A percentile compares a stretch with the other conserved stretches of the same genome.
Evolutionary conservation across 495 filamentous ascomycete genomes (phyloP).

Genomic region (Sabuloglossum arenarium): DNA sequence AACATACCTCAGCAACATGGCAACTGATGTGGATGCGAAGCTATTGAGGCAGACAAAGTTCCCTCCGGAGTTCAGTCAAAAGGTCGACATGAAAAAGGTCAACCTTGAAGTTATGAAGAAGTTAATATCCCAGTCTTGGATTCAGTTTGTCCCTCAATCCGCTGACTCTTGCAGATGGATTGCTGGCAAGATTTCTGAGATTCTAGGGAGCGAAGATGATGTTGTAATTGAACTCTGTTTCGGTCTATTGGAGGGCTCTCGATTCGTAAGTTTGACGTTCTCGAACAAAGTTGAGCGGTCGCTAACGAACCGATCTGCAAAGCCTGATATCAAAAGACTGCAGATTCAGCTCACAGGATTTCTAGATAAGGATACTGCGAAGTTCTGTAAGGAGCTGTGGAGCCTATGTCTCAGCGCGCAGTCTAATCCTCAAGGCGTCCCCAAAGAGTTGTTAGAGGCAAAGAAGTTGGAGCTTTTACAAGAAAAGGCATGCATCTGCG

Average conservation of each 20-base stretch:
- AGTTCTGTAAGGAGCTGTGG: conserved; percentile 92
- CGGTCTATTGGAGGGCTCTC: conserved; percentile 60
- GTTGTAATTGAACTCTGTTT: conserved; percentile 87
- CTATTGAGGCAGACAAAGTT: conserved; percentile 80
- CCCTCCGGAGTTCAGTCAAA: conserved; percentile 77
- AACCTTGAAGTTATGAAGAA: conserved; percentile 96
- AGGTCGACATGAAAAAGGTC: conserved; percentile 94
- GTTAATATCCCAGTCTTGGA: conserved; percentile 25
- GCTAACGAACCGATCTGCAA: conserved; percentile 1
- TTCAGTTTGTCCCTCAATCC: not conserved
- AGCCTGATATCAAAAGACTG: conserved; percentile 90
- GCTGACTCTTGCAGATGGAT: conserved; percentile 53
- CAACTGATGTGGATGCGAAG: conserved; percentile 57
- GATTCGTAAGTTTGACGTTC: conserved; percentile 41
- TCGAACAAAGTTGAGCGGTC: not conserved
- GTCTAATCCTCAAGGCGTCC: conserved; percentile 68
- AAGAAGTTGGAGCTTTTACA: conserved; percentile 90
- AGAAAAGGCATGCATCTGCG: conserved; percentile 47
- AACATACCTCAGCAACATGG: conserved; percentile 26
- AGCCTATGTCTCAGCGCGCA: conserved; percentile 78
- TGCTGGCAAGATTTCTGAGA: conserved; percentile 61
- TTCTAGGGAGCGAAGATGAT: conserved; percentile 80
- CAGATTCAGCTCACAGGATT: conserved; percentile 91
- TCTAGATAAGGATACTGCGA: conserved; percentile 75
- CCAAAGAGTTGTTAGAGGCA: conserved; percentile 81